A percentile compares a stretch with the other conserved stretches of the same genome.
Evolutionary conservation across 495 filamentous ascomycete genomes (phyloP).

Genomic region (Halenospora varia): DNA sequence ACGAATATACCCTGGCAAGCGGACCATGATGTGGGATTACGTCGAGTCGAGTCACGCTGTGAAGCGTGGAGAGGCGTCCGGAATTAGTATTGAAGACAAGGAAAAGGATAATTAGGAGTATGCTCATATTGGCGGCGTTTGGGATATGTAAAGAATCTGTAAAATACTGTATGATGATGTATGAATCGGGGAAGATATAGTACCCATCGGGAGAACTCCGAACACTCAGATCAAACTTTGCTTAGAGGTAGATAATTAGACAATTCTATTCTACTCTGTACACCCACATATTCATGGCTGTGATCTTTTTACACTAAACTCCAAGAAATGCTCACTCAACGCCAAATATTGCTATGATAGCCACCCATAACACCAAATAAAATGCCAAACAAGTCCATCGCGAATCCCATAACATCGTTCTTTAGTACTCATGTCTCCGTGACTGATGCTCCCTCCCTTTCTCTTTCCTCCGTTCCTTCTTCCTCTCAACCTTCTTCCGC

Average conservation of each 20-base stretch:
- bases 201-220: too few relatives aligned
- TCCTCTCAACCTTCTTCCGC: constrained; percentile 78
- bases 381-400: not conserved
- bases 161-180: too few relatives aligned
- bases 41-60: too few relatives aligned
- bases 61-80: too few relatives aligned
- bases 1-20: too few relatives aligned
- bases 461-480: constrained; percentile 78
- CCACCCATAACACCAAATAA: not conserved
- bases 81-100: too few relatives aligned
- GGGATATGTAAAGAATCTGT: too few relatives aligned
- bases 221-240: not conserved
- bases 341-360: not conserved
- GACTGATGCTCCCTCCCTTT: constrained; percentile 65
- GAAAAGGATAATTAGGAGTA: too few relatives aligned
- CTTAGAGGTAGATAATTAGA: not conserved
- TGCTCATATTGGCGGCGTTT: too few relatives aligned
- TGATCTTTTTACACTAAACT: not conserved
- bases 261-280: not conserved
- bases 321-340: not conserved
- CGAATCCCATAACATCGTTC: not conserved
- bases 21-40: too few relatives aligned
- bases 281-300: not conserved
- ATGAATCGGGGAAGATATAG: too few relatives aligned
- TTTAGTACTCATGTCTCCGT: constrained; percentile 55